phyloP scores from a whole-genome alignment of 352 stramenopile species.

The Globisporangium rhizosaccharum region DNA sequence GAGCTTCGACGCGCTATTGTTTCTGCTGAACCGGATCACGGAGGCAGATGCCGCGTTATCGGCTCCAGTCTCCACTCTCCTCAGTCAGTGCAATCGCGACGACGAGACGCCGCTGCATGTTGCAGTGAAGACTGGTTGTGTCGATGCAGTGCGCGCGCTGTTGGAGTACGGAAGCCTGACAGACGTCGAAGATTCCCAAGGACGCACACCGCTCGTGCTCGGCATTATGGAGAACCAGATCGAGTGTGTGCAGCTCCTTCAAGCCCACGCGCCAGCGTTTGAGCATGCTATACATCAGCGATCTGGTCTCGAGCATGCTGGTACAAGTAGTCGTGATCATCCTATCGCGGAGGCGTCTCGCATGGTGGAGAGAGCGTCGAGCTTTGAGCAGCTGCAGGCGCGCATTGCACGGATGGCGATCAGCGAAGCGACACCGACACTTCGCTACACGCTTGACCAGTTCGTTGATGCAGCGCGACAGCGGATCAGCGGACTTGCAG shows the following conservation, averaged over 20 bases:
- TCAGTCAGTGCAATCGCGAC: constrained; percentile 86
- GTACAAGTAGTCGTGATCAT: too few species aligned
- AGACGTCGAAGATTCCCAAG: constrained; percentile 49
- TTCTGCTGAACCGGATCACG: constrained; percentile 40
- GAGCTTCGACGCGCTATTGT: constrained; percentile 68
- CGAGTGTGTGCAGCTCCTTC: constrained; percentile 57
- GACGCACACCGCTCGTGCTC: constrained; percentile 52
- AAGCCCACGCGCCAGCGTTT: background rate
- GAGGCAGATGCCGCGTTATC: constrained; percentile 17
- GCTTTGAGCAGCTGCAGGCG: constrained; percentile 17
- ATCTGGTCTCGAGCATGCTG: background rate
- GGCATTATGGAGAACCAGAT: constrained; percentile 72
- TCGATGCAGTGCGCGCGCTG: constrained; percentile 32
- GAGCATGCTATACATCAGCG: background rate
- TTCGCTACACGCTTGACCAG: constrained; percentile 5
- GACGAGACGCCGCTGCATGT: constrained; percentile 89
- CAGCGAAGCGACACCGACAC: background rate
- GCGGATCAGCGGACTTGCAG: background rate
- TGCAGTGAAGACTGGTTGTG: constrained; percentile 47
- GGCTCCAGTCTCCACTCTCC: constrained; percentile 28
- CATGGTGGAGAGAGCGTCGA: background rate
- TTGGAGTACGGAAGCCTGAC: constrained; percentile 32
- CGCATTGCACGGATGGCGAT: constrained; percentile 15
- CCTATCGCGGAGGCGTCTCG: background rate
- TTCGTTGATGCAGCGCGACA: background rate